Conservation (phyloP, 106 monocot species). For the Dendrobium huoshanense region DNA sequence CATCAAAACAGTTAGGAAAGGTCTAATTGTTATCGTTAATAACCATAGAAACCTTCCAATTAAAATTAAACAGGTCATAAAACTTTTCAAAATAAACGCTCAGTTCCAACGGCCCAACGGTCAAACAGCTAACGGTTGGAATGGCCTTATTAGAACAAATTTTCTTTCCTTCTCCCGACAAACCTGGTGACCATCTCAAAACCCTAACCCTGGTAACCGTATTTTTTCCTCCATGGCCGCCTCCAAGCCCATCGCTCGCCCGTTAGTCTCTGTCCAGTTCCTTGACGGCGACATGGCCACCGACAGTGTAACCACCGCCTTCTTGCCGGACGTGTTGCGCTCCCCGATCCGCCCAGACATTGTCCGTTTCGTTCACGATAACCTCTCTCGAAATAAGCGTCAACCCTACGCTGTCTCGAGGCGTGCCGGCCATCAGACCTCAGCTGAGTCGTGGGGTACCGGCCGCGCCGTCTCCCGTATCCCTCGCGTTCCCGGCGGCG, state of each 20-base stretch:
- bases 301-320: constrained; percentile 21
- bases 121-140: too few species aligned
- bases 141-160: too few species aligned
- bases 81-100: too few species aligned
- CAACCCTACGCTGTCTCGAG: constrained; percentile 64
- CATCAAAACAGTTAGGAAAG: too few species aligned
- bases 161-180: too few species aligned
- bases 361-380: constrained; percentile 32
- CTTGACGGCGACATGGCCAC: constrained; percentile 17
- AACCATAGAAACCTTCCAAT: too few species aligned
- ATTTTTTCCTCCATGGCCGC: constrained; percentile 23
- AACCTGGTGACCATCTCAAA: not conserved
- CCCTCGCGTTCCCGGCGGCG: constrained; percentile 78
- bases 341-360: constrained; percentile 63
- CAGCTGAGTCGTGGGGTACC: constrained; percentile 85
- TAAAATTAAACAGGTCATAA: too few species aligned
- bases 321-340: constrained; percentile 55
- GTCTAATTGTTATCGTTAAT: too few species aligned
- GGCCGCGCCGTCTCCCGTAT: constrained; percentile 86
- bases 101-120: too few species aligned
- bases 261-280: constrained; percentile 2
- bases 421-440: constrained; percentile 79
- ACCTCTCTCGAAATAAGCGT: constrained; percentile 46
- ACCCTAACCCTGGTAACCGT: not conserved
- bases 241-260: constrained; percentile 56